Evolutionary conservation across 2,329 filamentous ascomycete species (phyloP), one percentile per base, ranked within the genome.

Genomic region (Colletotrichum lindemuthianum): DNA sequence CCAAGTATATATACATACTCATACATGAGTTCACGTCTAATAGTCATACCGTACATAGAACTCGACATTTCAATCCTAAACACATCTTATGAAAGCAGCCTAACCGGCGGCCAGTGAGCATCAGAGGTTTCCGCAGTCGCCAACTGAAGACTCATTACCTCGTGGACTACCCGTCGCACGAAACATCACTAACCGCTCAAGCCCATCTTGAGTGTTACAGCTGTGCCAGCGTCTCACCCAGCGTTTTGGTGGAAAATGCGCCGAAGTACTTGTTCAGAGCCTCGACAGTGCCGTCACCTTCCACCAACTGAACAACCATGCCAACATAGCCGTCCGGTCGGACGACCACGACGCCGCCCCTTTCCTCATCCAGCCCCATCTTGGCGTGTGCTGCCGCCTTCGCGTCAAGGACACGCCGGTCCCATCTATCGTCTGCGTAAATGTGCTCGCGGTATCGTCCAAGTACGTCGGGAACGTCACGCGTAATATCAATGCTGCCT

Each of bases 281-380:
- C 71, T 96, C 91, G 1, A 92, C 88, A 0, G 93, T 97, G 13
- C 88, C 92, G 61, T 79, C 87, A 0, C 93, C 94, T 75, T 95
- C 90, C 2, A 86, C 89, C 24, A 97, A 79, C 70, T 84, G 84
- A 10, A 91, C 86, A 4, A 93, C 91, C 66, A 92, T 85, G 24
- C 91, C 92, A 34, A 97, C 90, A 75, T 97, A 96, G 8, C 93
- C 93, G 75, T 97, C 93, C 0, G 94, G 93, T 48, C 93, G 82
- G 8, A 96, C 92, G 9, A 97, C 90, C 2, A 96, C 89, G 2
- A 97, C 86, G 60, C 90, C 93, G 10, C 93, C 93, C 66, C 81
- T 84, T 66, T 91, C 87, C 72, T 90, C 82, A 68, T 90, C 86
- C 33, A 97, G 76, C 0, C 94, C 94, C 84, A 97, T 90, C 84